These are phyloP conservation scores for Brassica rapa DNA, from an alignment of 345 rosid species.

Conservation along the genomic window DNA sequence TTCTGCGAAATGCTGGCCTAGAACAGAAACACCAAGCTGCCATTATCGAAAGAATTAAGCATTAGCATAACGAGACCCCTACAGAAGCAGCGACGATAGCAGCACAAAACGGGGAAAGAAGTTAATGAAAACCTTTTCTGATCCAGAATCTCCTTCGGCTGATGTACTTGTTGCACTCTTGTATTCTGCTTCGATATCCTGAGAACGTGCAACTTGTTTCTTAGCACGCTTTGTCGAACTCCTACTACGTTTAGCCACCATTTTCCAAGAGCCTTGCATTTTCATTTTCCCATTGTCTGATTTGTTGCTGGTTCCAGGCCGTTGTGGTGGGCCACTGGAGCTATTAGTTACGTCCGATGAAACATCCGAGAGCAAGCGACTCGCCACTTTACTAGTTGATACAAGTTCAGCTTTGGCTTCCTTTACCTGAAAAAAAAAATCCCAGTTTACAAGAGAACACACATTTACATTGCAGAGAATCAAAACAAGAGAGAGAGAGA, in stretches of 20 bases:
- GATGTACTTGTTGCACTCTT: constrained; percentile 21
- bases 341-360: not conserved
- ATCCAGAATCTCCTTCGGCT: constrained; percentile 43
- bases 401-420: not conserved
- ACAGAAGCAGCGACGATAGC: not conserved
- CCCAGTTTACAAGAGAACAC: not conserved
- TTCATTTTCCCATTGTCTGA: not conserved
- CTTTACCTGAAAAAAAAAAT: not conserved
- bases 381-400: not conserved
- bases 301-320: not conserved
- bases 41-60: constrained; percentile 11
- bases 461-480: not conserved
- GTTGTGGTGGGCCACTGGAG: not conserved
- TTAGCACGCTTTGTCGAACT: constrained; percentile 53
- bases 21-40: constrained; percentile 62
- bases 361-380: not conserved
- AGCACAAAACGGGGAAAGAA: not conserved
- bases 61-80: not conserved
- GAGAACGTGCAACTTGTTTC: constrained; percentile 35
- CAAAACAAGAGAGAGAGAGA: not conserved
- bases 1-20: constrained; percentile 52
- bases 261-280: constrained; percentile 50
- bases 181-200: constrained; percentile 31
- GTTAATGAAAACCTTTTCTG: constrained; percentile 53
- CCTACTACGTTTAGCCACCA: constrained; percentile 56